These are phyloP conservation scores for Aquilaria agallochum DNA, from an alignment of 441 rosid genomes.

Conservation along the genomic window DNA sequence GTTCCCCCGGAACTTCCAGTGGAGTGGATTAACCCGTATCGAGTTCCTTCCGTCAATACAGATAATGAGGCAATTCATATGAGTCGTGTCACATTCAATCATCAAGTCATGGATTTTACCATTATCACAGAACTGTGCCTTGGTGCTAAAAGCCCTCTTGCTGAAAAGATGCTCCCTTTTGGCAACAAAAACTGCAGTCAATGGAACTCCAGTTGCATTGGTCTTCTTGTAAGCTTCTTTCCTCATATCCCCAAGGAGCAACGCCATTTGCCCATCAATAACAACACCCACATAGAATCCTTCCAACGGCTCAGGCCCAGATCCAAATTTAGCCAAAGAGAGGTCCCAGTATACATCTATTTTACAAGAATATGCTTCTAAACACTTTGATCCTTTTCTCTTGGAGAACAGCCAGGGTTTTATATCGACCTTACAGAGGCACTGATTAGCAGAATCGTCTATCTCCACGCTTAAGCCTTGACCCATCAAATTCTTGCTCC, in stretches of 20 bases:
- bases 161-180: constrained; percentile 67
- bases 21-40: constrained; percentile 68
- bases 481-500: constrained; percentile 91
- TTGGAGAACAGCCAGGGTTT: constrained; percentile 92
- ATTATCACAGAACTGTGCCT: constrained; percentile 46
- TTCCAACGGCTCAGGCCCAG: constrained; percentile 76
- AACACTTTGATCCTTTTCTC: constrained; percentile 72
- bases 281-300: constrained; percentile 77
- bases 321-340: constrained; percentile 68
- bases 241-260: constrained; percentile 82
- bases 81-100: constrained; percentile 60
- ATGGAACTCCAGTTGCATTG: constrained; percentile 28
- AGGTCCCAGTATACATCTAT: constrained; percentile 82
- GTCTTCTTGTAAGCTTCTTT: constrained; percentile 78
- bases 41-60: constrained; percentile 63
- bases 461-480: constrained; percentile 66
- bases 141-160: constrained; percentile 47
- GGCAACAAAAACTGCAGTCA: constrained; percentile 39
- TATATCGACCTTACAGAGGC: constrained; percentile 78
- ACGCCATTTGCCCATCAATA: constrained; percentile 56
- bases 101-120: constrained; percentile 57
- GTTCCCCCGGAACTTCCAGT: constrained; percentile 87
- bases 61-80: constrained; percentile 42
- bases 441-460: constrained; percentile 60
- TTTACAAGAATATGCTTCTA: constrained; percentile 55